Evolutionary conservation across 2,329 filamentous ascomycete species (phyloP).

Genomic region (Juglanconis juglandina): DNA sequence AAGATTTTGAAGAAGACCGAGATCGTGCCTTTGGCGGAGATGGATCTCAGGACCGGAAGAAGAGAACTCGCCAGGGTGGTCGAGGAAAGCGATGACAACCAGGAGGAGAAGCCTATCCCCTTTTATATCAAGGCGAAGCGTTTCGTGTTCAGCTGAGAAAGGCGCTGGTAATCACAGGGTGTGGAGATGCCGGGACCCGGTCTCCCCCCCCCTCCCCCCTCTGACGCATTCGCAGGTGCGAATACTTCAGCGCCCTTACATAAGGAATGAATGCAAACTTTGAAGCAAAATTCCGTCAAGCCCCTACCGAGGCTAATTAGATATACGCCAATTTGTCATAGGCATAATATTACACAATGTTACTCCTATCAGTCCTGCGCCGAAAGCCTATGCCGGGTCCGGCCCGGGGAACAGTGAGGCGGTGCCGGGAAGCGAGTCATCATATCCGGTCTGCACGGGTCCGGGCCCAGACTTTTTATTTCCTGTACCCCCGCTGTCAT

Average conservation of each 20-base stretch:
- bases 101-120: neutral
- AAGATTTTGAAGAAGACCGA: constrained; percentile 35
- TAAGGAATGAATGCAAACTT: too few relatives aligned
- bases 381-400: neutral
- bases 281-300: too few relatives aligned
- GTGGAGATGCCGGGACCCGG: too few relatives aligned
- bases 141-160: neutral
- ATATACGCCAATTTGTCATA: too few relatives aligned
- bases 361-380: neutral
- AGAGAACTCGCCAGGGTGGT: neutral
- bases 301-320: too few relatives aligned
- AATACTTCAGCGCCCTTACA: too few relatives aligned
- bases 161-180: neutral
- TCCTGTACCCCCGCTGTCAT: neutral
- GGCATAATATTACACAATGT: neutral
- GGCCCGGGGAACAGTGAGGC: neutral
- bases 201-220: too few relatives aligned
- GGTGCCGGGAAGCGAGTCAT: neutral
- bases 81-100: neutral
- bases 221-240: too few relatives aligned
- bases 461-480: neutral
- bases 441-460: neutral
- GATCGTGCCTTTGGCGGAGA: constrained; percentile 1
- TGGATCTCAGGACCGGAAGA: constrained; percentile 7
- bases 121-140: constrained; percentile 10